These are phyloP conservation scores for Coelastrella sp. DNA, from an alignment of 139 green algal species.

Conservation along the genomic window DNA sequence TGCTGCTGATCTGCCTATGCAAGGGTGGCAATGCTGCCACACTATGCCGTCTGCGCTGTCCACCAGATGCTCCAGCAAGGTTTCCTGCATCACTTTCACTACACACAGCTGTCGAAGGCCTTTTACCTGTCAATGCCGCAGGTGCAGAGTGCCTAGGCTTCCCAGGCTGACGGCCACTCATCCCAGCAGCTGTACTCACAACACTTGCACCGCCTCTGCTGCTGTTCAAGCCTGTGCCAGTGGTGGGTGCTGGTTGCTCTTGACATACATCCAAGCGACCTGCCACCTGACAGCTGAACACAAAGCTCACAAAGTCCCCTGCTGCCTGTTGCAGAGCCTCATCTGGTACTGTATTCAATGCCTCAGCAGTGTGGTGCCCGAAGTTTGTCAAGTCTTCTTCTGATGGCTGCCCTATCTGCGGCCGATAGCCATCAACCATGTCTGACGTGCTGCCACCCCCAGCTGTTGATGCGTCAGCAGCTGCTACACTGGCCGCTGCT, in stretches of 20 bases:
- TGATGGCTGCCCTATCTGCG: slow-evolving; percentile 83
- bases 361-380: slow-evolving; percentile 84
- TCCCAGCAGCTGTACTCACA: background rate
- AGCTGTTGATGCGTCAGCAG: background rate
- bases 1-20: background rate
- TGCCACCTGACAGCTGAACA: slow-evolving; percentile 87
- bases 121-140: background rate
- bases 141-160: slow-evolving; percentile 31
- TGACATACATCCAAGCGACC: slow-evolving; percentile 52
- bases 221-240: background rate
- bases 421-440: slow-evolving; percentile 10
- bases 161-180: too few species aligned
- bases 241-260: slow-evolving; percentile 29
- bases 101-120: background rate
- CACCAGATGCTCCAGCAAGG: background rate
- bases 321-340: slow-evolving; percentile 60
- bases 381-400: slow-evolving; percentile 95
- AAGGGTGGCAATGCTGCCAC: background rate
- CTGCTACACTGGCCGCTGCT: background rate
- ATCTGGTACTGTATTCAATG: slow-evolving; percentile 84
- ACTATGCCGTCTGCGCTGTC: background rate
- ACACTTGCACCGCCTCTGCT: slow-evolving; percentile 12
- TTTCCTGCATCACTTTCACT: background rate
- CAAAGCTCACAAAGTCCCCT: slow-evolving; percentile 79
- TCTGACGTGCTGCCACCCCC: too few species aligned